These are phyloP conservation scores for Ceratocystis eucalypticola DNA, from an alignment of 2,329 filamentous ascomycete genomes.

Conservation along the genomic window DNA sequence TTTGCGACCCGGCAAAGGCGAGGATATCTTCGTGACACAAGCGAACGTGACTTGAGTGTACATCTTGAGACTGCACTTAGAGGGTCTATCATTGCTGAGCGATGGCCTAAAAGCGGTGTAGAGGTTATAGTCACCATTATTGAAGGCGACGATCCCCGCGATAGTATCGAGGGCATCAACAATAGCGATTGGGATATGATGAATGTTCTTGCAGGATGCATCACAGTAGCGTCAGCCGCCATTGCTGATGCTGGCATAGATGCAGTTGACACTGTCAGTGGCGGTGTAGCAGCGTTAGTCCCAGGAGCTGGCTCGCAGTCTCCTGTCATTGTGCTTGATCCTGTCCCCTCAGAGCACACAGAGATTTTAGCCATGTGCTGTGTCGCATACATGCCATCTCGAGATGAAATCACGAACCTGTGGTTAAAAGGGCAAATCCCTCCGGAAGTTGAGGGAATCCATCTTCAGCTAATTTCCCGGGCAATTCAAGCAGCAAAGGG, in stretches of 20 bases:
- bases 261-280: constrained; percentile 78
- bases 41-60: constrained; percentile 76
- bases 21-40: constrained; percentile 74
- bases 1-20: constrained; percentile 74
- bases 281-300: constrained; percentile 76
- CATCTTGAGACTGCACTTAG: constrained; percentile 84
- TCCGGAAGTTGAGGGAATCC: constrained; percentile 27
- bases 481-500: constrained; percentile 32
- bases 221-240: constrained; percentile 85
- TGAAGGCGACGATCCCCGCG: constrained; percentile 76
- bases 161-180: constrained; percentile 33
- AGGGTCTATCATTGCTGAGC: constrained; percentile 78
- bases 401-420: constrained; percentile 86
- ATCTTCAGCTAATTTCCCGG: constrained; percentile 28
- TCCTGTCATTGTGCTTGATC: constrained; percentile 56
- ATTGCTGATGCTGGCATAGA: constrained; percentile 92
- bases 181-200: constrained; percentile 73
- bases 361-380: constrained; percentile 72
- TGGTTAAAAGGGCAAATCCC: constrained; percentile 71
- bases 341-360: constrained; percentile 65
- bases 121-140: constrained; percentile 87
- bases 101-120: constrained; percentile 98
- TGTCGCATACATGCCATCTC: constrained; percentile 71
- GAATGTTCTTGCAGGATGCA: constrained; percentile 81
- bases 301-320: constrained; percentile 25